These are phyloP conservation scores for Mucor indicus DNA, from an alignment of 371 early-diverging fungal genomes.

Conservation along the genomic window DNA sequence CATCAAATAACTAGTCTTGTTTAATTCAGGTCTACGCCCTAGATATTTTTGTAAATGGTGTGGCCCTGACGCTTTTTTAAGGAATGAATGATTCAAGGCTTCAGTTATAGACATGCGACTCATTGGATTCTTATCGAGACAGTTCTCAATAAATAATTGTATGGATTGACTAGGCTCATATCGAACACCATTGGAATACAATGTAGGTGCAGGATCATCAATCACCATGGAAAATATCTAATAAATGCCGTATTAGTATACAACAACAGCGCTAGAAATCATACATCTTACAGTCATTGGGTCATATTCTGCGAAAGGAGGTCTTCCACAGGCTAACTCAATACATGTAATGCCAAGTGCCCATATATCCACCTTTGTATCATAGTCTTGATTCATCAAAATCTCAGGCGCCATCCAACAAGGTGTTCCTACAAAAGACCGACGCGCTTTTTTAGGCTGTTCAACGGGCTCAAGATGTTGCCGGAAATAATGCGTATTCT, in stretches of 20 bases:
- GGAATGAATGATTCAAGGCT: constrained; percentile 66
- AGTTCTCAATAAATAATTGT: constrained; percentile 32
- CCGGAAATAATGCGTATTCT: too few species aligned
- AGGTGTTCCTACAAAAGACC: constrained; percentile 76
- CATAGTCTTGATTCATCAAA: constrained; percentile 70
- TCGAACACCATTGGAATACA: constrained; percentile 10
- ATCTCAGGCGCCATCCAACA: constrained; percentile 94
- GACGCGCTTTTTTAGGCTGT: constrained; percentile 38
- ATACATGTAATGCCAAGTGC: constrained; percentile 93
- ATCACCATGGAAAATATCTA: constrained; percentile 41
- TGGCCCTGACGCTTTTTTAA: constrained; percentile 26
- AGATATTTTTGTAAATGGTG: constrained; percentile 17
- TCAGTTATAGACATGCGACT: constrained; percentile 63
- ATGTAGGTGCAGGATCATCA: constrained; percentile 33
- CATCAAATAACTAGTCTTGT: constrained; percentile 9
- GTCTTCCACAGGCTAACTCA: constrained; percentile 92
- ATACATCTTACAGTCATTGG: constrained; percentile 73
- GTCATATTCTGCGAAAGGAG: constrained; percentile 89
- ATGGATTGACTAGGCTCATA: constrained; percentile 14
- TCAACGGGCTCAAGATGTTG: background rate
- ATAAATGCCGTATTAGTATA: too few species aligned
- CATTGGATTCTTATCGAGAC: constrained; percentile 64
- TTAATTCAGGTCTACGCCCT: constrained; percentile 10
- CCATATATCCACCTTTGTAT: constrained; percentile 85
- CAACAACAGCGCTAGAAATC: too few species aligned